phyloP scores from a whole-genome alignment of 2,329 filamentous ascomycete species.

The Fusarium graminum region DNA sequence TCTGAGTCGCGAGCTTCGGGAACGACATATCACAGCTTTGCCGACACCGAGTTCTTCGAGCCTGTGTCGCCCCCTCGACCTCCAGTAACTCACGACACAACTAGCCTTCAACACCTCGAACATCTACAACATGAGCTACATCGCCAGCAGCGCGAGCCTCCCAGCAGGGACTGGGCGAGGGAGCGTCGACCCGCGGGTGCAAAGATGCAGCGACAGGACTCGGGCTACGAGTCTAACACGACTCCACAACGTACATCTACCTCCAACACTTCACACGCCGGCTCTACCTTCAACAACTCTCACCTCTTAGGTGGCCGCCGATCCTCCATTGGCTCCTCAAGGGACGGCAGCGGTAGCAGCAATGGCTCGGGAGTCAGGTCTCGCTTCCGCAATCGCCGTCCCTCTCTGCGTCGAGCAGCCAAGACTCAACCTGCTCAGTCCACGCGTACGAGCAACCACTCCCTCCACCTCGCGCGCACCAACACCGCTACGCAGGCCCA shows the following conservation, averaged over 20 bases:
- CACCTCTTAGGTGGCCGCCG: slow-evolving; percentile 51
- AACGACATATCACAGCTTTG: slow-evolving; percentile 68
- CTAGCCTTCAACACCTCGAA: slow-evolving; percentile 41
- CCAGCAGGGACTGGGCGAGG: slow-evolving; percentile 37
- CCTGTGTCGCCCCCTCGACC: slow-evolving; percentile 52
- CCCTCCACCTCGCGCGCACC: slow-evolving; percentile 54
- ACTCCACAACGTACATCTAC: slow-evolving; percentile 56
- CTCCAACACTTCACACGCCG: slow-evolving; percentile 51
- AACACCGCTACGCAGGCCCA: slow-evolving; percentile 45
- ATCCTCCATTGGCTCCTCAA: slow-evolving; percentile 53
- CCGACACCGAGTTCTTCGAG: slow-evolving; percentile 63
- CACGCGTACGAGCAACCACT: slow-evolving; percentile 51
- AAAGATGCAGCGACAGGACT: slow-evolving; percentile 68
- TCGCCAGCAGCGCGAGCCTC: slow-evolving; percentile 39
- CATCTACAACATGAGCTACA: slow-evolving; percentile 42
- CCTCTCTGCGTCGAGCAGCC: slow-evolving; percentile 57
- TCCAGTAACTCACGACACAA: slow-evolving; percentile 44
- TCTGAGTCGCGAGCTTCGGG: slow-evolving; percentile 61
- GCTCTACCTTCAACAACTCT: slow-evolving; percentile 35
- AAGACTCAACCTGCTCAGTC: slow-evolving; percentile 53
- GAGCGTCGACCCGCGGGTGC: slow-evolving; percentile 50
- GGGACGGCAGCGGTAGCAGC: slow-evolving; percentile 30
- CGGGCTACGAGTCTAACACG: slow-evolving; percentile 68
- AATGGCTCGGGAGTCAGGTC: slow-evolving; percentile 39
- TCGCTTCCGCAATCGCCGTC: slow-evolving; percentile 58